Conservation (phyloP, 331 rosid genomes). For the Stylosanthes scabra region DNA sequence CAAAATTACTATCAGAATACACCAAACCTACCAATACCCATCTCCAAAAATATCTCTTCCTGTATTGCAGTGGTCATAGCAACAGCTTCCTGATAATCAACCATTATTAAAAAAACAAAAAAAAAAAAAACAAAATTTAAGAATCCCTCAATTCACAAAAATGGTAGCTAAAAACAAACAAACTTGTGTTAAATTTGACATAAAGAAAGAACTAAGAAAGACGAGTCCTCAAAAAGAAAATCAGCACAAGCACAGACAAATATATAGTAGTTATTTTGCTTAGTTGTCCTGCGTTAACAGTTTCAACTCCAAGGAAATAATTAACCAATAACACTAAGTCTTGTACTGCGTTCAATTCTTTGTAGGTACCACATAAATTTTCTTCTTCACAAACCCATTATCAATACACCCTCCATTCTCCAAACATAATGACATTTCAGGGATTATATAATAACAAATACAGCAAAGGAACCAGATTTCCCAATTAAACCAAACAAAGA, state of each 20-base stretch:
- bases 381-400: constrained; percentile 7
- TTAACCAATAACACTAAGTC: neutral
- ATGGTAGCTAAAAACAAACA: constrained; percentile 5
- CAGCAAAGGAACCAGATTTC: neutral
- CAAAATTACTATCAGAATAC: neutral
- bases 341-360: neutral
- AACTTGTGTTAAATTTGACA: neutral
- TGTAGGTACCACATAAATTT: neutral
- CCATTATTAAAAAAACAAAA: neutral
- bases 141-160: constrained; percentile 31
- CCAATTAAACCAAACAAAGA: neutral
- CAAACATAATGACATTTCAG: neutral
- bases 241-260: neutral
- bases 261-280: neutral
- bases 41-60: constrained; percentile 81
- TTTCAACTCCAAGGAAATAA: neutral
- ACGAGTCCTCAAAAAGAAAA: constrained; percentile 2
- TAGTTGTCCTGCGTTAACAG: neutral
- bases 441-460: neutral
- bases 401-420: neutral
- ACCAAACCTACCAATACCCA: constrained; percentile 74
- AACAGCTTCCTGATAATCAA: constrained; percentile 80
- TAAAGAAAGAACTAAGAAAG: too few relatives aligned
- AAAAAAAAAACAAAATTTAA: too few relatives aligned
- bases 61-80: constrained; percentile 86